Evolutionary conservation across 73 alveolate genomes (phyloP), one percentile per base, ranked within the genome.

Genomic region (Stentor roeselii): DNA sequence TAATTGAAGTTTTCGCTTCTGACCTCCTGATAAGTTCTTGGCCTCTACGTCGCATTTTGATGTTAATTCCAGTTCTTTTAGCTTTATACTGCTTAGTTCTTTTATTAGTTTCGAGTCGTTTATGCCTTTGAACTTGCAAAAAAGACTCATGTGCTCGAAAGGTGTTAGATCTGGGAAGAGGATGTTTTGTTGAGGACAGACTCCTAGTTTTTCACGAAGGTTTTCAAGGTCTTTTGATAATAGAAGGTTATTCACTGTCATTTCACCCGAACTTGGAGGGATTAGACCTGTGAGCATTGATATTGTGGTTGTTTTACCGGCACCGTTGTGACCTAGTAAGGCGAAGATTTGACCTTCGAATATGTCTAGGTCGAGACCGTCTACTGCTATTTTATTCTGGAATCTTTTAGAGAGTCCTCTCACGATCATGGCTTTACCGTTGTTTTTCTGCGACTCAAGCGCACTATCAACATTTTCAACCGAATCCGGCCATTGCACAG

Each of bases 311-410:
- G 99, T 94, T 82, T 97, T 97, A 37, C 99, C 99, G 41, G 99
- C 99, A 3, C 99, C 99, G 85, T 97, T 97, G 61, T 97, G 99
- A 11, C 99, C 99, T 11, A 97, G 87, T 37, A 97, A 87, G 6
- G 99, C 99, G 86, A 92, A 97, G 0, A 97, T 97, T 78, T 97
- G 91, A 32, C 98, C 97, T 60, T 89, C 83, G 85, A 94, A 97
- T 92, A 95, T 91, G 35, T 96, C 95, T 42, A 97, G 83, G 86
- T 80, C 84, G 0, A 96, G 85, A 40, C 88, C 92, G 37, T 95
- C 87, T 3, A 97, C 97, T 14, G 99, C 99, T 38, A 84, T 83
- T 83, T 95, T 93, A 21, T 95, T 98, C 83, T 93, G 91, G 6
- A 90, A 94, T 88, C 88, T 74, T 60, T 59, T 36, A 3, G 2